Evolutionary conservation across 1,284 basidiomycete species (phyloP).

Genomic region (Malassezia sp.): DNA sequence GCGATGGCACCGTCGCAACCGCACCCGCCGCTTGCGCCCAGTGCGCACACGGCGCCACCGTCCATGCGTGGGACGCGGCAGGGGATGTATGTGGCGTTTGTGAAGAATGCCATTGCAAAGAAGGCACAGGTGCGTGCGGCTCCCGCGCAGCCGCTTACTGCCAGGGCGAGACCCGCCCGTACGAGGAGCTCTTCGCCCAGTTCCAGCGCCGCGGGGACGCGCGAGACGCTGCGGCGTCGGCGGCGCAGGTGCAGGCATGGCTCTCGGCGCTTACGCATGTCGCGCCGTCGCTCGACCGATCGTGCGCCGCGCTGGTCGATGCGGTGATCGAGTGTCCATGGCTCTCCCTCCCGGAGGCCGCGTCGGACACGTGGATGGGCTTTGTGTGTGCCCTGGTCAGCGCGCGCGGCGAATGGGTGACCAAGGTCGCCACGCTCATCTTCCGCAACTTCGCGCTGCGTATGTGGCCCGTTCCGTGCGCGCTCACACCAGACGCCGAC

Average conservation of each 20-base stretch:
- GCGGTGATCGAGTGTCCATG: slow-evolving; percentile 80
- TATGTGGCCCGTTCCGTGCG: not conserved
- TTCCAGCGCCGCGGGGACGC: slow-evolving; percentile 41
- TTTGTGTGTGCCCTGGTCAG: slow-evolving; percentile 86
- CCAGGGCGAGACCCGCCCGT: slow-evolving; percentile 35
- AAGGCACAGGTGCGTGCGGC: slow-evolving; percentile 55
- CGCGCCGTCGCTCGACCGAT: slow-evolving; percentile 59
- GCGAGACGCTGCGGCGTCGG: slow-evolving; percentile 13
- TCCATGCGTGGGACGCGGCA: slow-evolving; percentile 30
- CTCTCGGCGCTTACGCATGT: slow-evolving; percentile 51
- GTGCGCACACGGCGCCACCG: not conserved
- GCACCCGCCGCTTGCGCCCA: not conserved
- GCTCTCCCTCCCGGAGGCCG: slow-evolving; percentile 66
- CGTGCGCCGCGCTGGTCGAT: slow-evolving; percentile 71
- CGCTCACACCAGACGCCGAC: slow-evolving; percentile 6
- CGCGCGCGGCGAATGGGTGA: slow-evolving; percentile 84
- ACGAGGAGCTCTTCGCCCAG: slow-evolving; percentile 53
- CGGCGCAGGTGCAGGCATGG: slow-evolving; percentile 41
- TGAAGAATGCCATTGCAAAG: slow-evolving; percentile 68
- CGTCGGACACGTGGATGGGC: slow-evolving; percentile 50
- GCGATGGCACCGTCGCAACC: slow-evolving; percentile 12
- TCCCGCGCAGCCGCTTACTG: not conserved
- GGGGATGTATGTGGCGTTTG: slow-evolving; percentile 72
- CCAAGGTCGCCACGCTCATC: slow-evolving; percentile 54
- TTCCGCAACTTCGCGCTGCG: slow-evolving; percentile 10